phyloP scores from a whole-genome alignment of 2,329 filamentous ascomycete species.

The Talaromyces sp. region DNA sequence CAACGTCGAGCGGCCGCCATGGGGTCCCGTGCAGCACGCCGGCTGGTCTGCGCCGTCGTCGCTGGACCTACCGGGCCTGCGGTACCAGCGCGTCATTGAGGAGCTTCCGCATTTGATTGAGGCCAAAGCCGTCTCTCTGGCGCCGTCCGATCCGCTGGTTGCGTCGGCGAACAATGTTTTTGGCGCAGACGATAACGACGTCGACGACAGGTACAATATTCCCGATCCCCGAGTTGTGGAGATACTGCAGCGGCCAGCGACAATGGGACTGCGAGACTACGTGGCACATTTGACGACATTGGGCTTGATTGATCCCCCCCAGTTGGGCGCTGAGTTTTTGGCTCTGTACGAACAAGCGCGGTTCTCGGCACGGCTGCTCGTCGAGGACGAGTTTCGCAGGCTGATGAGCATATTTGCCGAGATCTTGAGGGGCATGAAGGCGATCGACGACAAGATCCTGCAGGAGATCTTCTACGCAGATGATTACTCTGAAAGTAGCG shows the following conservation, averaged over 20 bases:
- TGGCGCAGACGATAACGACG: background rate
- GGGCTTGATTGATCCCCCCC: constrained; percentile 55
- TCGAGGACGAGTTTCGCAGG: constrained; percentile 65
- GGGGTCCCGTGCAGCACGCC: constrained; percentile 79
- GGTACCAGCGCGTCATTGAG: constrained; percentile 74
- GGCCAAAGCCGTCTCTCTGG: constrained; percentile 84
- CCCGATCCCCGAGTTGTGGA: constrained; percentile 66
- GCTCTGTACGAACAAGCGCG: constrained; percentile 75
- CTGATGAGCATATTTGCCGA: constrained; percentile 84
- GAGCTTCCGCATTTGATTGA: constrained; percentile 89
- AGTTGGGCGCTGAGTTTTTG: constrained; percentile 60
- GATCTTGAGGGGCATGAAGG: constrained; percentile 70
- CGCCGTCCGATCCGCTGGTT: constrained; percentile 53
- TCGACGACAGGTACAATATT: constrained; percentile 22
- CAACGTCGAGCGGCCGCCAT: constrained; percentile 52
- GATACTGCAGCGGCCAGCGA: constrained; percentile 64
- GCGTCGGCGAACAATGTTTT: constrained; percentile 17
- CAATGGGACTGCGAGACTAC: constrained; percentile 76
- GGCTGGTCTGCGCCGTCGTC: constrained; percentile 84
- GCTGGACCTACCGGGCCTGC: constrained; percentile 70
- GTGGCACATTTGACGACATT: constrained; percentile 65
- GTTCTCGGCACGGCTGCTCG: constrained; percentile 68
- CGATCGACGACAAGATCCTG: constrained; percentile 54
- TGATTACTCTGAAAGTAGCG: constrained; percentile 20
- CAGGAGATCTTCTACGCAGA: constrained; percentile 25